Evolutionary conservation across 805 yeast species (phyloP).

Genomic region (Candida lessepsii): DNA sequence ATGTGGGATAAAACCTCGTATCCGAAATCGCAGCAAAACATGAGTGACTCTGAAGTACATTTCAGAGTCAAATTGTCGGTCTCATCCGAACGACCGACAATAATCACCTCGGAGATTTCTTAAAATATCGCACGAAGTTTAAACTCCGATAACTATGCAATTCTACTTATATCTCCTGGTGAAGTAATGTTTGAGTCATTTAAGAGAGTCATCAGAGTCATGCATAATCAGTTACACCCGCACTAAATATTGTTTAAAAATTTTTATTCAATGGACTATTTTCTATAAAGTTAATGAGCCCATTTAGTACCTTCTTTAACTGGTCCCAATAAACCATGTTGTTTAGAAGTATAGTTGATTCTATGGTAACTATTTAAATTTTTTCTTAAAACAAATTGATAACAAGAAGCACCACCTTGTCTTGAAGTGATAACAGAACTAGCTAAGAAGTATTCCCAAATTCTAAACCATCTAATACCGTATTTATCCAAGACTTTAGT

Average conservation of each 20-base stretch:
- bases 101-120: slow-evolving; percentile 5
- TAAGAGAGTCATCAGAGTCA: no score
- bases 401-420: slow-evolving; percentile 92
- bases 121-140: background rate
- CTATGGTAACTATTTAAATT: slow-evolving; percentile 83
- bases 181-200: background rate
- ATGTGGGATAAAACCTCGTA: background rate
- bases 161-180: no score
- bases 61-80: slow-evolving; percentile 6
- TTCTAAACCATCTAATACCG: slow-evolving; percentile 87
- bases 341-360: slow-evolving; percentile 74
- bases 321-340: slow-evolving; percentile 68
- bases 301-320: slow-evolving; percentile 54
- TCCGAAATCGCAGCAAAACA: slow-evolving; percentile 4
- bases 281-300: slow-evolving; percentile 31
- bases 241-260: no score
- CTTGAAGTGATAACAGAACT: slow-evolving; percentile 80
- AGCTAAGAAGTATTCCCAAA: slow-evolving; percentile 90
- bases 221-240: no score
- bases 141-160: background rate
- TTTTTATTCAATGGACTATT: no score
- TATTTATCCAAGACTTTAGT: slow-evolving; percentile 74
- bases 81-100: slow-evolving; percentile 4
- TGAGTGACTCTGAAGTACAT: background rate
- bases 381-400: slow-evolving; percentile 87